phyloP scores from a whole-genome alignment of 306 rosid species.

The Lathyrus oleraceus region DNA sequence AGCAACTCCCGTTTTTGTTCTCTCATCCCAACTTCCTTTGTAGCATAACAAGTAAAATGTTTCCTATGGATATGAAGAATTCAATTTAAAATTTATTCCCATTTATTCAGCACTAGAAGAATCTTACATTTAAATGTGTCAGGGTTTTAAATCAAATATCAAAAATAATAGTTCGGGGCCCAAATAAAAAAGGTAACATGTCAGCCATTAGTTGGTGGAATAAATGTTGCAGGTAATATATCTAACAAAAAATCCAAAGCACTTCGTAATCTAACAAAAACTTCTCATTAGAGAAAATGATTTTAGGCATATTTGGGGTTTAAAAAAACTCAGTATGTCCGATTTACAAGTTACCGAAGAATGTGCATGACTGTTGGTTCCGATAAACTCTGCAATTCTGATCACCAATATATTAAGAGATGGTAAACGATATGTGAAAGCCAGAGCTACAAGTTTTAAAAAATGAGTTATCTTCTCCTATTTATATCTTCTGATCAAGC shows the following conservation, averaged over 20 bases:
- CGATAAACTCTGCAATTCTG: slow-evolving; percentile 1
- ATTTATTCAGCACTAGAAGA: neutral
- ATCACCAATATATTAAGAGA: slow-evolving; percentile 3
- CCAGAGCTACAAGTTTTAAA: neutral
- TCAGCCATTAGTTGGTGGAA: slow-evolving; percentile 8
- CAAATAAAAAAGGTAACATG: neutral
- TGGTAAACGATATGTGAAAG: slow-evolving; percentile 7
- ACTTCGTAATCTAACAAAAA: neutral
- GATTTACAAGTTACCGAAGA: slow-evolving; percentile 13
- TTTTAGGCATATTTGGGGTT: neutral
- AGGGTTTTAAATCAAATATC: neutral
- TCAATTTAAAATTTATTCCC: neutral
- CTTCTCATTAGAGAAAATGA: slow-evolving; percentile 14
- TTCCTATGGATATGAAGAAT: neutral
- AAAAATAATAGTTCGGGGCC: neutral
- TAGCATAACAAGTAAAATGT: neutral
- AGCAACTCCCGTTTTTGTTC: neutral
- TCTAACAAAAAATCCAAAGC: neutral
- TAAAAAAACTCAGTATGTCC: neutral
- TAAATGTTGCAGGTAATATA: slow-evolving; percentile 13
- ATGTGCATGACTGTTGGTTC: neutral
- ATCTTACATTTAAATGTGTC: neutral
- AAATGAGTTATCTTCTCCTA: neutral
- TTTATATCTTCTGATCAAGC: slow-evolving; percentile 15
- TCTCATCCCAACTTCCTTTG: neutral